A percentile compares a stretch with the other conserved stretches of the same genome.
Evolutionary conservation across 768 basidiomycete genomes (phyloP).

Genomic region (Cyathus striatus): DNA sequence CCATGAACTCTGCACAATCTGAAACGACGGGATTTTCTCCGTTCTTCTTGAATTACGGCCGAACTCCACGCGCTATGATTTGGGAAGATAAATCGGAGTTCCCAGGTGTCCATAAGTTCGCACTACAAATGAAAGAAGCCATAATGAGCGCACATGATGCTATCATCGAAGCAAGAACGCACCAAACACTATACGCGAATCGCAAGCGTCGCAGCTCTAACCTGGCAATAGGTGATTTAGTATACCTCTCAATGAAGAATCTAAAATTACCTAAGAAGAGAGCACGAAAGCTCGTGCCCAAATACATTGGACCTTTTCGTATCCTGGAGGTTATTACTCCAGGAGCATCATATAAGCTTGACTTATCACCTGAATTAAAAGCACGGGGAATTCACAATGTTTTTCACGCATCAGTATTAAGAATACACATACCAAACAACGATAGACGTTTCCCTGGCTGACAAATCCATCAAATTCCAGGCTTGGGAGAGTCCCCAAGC

Average conservation of each 20-base stretch:
- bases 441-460: conserved; percentile 21
- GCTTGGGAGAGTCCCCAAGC: conserved; percentile 2
- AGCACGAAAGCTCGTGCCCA: too few relatives aligned
- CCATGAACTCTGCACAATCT: too few relatives aligned
- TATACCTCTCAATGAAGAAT: too few relatives aligned
- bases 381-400: conserved; percentile 15
- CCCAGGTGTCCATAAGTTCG: conserved; percentile 14
- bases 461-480: conserved; percentile 7
- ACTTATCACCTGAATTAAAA: too few relatives aligned
- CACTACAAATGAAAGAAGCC: too few relatives aligned
- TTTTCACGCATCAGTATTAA: conserved; percentile 26
- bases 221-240: conserved; percentile 12
- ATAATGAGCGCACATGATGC: conserved; percentile 22
- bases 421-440: conserved; percentile 20
- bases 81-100: conserved; percentile 3
- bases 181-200: conserved; percentile 6
- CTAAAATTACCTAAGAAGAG: too few relatives aligned
- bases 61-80: too few relatives aligned
- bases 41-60: too few relatives aligned
- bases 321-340: too few relatives aligned
- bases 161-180: conserved; percentile 12
- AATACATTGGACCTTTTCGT: too few relatives aligned
- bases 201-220: neutral
- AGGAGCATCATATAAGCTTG: too few relatives aligned
- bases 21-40: too few relatives aligned